These are phyloP conservation scores for Hibiscus syriacus DNA, from an alignment of 345 rosid genomes.

Conservation along the genomic window DNA sequence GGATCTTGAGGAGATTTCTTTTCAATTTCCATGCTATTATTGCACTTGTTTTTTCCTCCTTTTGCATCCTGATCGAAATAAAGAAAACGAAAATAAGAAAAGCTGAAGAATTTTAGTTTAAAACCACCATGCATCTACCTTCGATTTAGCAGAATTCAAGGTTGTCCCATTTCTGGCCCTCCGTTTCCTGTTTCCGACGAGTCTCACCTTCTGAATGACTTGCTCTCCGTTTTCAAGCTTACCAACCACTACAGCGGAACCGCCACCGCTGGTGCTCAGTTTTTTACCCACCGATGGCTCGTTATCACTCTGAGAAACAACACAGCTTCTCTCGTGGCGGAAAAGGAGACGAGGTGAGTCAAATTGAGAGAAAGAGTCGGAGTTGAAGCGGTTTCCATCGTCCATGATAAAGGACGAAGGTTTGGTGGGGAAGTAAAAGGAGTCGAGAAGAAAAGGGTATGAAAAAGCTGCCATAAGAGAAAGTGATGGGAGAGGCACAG, in stretches of 20 bases:
- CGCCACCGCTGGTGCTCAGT: constrained; percentile 35
- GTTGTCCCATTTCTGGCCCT: constrained; percentile 21
- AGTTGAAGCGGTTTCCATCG: constrained; percentile 15
- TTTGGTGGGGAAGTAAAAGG: constrained; percentile 28
- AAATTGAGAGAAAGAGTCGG: constrained; percentile 26
- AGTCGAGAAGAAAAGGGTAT: constrained; percentile 37
- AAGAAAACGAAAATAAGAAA: background rate
- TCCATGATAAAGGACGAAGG: constrained; percentile 23
- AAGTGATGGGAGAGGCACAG: background rate
- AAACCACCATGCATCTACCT: constrained; percentile 19
- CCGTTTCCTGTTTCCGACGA: constrained; percentile 33
- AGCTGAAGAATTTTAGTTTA: background rate
- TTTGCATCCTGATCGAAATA: constrained; percentile 27
- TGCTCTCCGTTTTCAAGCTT: constrained; percentile 39
- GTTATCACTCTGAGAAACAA: constrained; percentile 20
- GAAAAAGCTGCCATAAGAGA: constrained; percentile 61
- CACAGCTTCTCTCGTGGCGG: constrained; percentile 14
- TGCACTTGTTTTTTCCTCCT: constrained; percentile 40
- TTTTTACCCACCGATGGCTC: constrained; percentile 34
- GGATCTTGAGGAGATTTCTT: constrained; percentile 31
- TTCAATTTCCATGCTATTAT: background rate
- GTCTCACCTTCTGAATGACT: constrained; percentile 26
- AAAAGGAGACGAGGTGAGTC: constrained; percentile 12
- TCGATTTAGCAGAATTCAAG: constrained; percentile 28
- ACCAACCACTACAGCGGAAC: constrained; percentile 39